Evolutionary conservation across 2,329 filamentous ascomycete species (phyloP).

Genomic region (Sporothrix humicola): DNA sequence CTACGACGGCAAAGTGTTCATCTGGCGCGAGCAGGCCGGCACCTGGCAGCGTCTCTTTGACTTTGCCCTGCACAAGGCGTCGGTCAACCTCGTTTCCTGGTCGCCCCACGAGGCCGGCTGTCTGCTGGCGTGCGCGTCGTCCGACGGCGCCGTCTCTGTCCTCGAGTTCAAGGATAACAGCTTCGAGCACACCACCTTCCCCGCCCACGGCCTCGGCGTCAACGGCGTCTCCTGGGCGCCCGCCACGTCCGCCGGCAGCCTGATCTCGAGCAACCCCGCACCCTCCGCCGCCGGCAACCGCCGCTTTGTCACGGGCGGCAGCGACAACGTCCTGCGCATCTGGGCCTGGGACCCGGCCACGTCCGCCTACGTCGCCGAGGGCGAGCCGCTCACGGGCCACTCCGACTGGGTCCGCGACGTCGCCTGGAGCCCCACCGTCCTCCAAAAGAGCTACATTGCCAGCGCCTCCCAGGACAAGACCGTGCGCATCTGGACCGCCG

Average conservation of each 20-base stretch:
- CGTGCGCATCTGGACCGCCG: constrained; percentile 93
- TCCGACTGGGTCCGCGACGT: constrained; percentile 97
- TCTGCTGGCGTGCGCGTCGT: constrained; percentile 90
- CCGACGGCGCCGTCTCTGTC: constrained; percentile 90
- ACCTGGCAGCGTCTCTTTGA: constrained; percentile 89
- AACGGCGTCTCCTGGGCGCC: constrained; percentile 97
- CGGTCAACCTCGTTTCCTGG: constrained; percentile 96
- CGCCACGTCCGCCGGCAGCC: constrained; percentile 78
- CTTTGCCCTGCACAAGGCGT: constrained; percentile 91
- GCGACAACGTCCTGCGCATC: constrained; percentile 91
- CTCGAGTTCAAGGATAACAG: constrained; percentile 90
- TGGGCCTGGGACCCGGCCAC: constrained; percentile 75
- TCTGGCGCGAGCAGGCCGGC: constrained; percentile 88
- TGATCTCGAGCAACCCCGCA: constrained; percentile 73
- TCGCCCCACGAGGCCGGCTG: constrained; percentile 96
- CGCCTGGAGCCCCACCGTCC: constrained; percentile 92
- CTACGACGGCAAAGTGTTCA: constrained; percentile 97
- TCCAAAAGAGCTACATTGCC: constrained; percentile 96
- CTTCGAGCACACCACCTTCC: constrained; percentile 88
- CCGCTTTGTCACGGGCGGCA: constrained; percentile 92
- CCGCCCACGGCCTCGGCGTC: constrained; percentile 89
- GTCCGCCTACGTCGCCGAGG: constrained; percentile 62
- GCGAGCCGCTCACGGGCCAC: constrained; percentile 76
- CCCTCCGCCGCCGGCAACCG: constrained; percentile 67
- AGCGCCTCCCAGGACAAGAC: constrained; percentile 96